These are phyloP conservation scores for Metschnikowia noctiluminum DNA, from an alignment of 805 yeast genomes.

Conservation along the genomic window DNA sequence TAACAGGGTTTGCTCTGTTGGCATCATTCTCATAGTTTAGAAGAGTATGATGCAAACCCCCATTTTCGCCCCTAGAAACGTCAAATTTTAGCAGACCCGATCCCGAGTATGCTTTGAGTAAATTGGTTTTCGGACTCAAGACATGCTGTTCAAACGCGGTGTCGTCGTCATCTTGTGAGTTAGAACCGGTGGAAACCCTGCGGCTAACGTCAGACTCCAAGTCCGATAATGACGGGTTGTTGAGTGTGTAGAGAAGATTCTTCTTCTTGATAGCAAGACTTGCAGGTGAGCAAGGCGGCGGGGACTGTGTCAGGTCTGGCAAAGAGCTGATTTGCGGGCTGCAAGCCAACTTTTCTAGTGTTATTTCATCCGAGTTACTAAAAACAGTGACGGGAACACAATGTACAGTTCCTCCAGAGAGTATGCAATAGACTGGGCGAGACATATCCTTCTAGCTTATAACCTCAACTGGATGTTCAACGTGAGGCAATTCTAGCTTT, in stretches of 20 bases:
- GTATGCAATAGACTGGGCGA: slow-evolving; percentile 25
- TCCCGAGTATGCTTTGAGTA: background rate
- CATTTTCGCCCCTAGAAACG: background rate
- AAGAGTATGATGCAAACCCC: background rate
- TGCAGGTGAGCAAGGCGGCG: slow-evolving; percentile 7
- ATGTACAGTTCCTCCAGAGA: slow-evolving; percentile 24
- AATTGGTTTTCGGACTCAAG: background rate
- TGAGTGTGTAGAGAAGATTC: slow-evolving; percentile 33
- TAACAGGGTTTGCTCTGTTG: background rate
- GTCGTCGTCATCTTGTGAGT: slow-evolving; percentile 14
- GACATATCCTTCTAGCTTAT: slow-evolving; percentile 8
- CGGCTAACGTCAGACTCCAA: slow-evolving; percentile 24
- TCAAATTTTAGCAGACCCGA: background rate
- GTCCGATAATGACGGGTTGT: slow-evolving; percentile 37
- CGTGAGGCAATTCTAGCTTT: background rate
- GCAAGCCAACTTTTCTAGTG: slow-evolving; percentile 13
- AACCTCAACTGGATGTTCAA: background rate
- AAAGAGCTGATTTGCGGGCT: slow-evolving; percentile 9
- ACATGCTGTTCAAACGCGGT: background rate
- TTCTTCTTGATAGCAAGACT: slow-evolving; percentile 17
- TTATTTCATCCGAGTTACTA: slow-evolving; percentile 7
- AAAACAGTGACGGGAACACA: slow-evolving; percentile 25
- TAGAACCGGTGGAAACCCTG: slow-evolving; percentile 9
- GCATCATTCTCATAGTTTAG: background rate
- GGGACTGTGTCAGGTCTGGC: slow-evolving; percentile 1